Conservation (phyloP, 1,284 basidiomycete species). For the Ganoderma lingzhi region DNA sequence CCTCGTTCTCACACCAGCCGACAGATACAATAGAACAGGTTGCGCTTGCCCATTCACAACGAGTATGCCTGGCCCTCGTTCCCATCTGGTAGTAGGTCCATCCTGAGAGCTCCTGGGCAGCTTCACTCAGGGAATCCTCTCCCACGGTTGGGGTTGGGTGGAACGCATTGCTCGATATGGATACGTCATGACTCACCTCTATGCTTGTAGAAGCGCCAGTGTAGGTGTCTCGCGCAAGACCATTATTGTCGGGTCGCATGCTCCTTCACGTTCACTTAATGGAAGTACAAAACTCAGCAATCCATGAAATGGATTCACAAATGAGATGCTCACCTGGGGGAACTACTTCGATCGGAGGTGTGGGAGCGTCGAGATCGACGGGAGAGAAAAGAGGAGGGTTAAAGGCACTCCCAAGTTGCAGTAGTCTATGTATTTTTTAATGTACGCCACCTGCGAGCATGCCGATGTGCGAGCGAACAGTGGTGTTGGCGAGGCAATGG, state of each 20-base stretch:
- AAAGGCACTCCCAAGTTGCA: background rate
- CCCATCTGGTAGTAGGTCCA: background rate
- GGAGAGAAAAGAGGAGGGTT: background rate
- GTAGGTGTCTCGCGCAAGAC: conserved; percentile 35
- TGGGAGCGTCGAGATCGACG: background rate
- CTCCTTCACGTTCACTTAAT: background rate
- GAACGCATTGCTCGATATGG: background rate
- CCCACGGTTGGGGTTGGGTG: background rate
- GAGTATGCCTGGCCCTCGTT: background rate
- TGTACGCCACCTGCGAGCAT: background rate
- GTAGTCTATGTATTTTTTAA: background rate
- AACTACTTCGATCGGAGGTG: background rate
- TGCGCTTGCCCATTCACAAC: background rate
- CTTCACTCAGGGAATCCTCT: background rate
- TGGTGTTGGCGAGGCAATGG: conserved; percentile 1
- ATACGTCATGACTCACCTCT: conserved; percentile 32
- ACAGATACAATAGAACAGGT: background rate
- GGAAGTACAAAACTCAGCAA: background rate
- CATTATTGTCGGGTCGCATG: conserved; percentile 8
- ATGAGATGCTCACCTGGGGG: background rate
- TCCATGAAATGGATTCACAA: background rate
- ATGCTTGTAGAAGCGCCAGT: conserved; percentile 41
- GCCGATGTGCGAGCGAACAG: conserved; percentile 7
- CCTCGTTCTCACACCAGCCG: too few species aligned
- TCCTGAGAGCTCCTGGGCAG: background rate